A percentile compares a stretch with the other conserved stretches of the same genome.
These are phyloP conservation scores for Celoporthe dispersa DNA, from an alignment of 2,329 filamentous ascomycete species.

Conservation along the genomic window DNA sequence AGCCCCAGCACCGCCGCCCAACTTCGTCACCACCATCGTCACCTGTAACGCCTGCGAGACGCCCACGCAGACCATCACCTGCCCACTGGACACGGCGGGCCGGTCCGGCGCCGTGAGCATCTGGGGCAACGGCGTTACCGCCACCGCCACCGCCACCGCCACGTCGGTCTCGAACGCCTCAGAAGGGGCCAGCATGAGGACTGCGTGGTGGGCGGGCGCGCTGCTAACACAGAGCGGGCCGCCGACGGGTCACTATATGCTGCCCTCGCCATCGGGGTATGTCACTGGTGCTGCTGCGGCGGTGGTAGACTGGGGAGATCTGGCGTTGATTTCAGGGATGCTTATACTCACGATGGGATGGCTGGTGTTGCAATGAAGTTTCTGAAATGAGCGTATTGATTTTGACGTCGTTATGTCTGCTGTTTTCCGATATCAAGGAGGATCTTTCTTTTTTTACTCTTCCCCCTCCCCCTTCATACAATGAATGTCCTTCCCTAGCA, in stretches of 20 bases:
- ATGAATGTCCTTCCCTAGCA: neutral
- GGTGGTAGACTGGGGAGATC: constrained; percentile 1
- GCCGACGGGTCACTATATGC: constrained; percentile 6
- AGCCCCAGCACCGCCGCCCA: constrained; percentile 40
- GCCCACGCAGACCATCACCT: constrained; percentile 43
- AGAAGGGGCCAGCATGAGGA: neutral
- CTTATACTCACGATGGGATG: constrained; percentile 10
- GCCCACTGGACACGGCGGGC: constrained; percentile 40
- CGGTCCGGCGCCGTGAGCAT: constrained; percentile 38
- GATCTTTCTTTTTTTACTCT: neutral
- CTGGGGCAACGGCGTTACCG: constrained; percentile 43
- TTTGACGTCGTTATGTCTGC: neutral
- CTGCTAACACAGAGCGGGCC: constrained; percentile 12
- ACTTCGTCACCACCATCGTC: constrained; percentile 45
- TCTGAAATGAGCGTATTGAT: neutral
- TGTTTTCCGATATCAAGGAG: no score
- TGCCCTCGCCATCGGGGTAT: neutral
- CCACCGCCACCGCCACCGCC: constrained; percentile 32
- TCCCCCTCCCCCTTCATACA: no score
- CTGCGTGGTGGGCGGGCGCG: constrained; percentile 12
- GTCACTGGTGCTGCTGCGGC: constrained; percentile 17
- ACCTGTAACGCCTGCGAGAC: constrained; percentile 40
- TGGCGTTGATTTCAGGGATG: constrained; percentile 5
- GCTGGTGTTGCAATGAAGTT: neutral
- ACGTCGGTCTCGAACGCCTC: constrained; percentile 1